phyloP scores from a whole-genome alignment of 768 basidiomycete species.

The Pleurotus giganteus region DNA sequence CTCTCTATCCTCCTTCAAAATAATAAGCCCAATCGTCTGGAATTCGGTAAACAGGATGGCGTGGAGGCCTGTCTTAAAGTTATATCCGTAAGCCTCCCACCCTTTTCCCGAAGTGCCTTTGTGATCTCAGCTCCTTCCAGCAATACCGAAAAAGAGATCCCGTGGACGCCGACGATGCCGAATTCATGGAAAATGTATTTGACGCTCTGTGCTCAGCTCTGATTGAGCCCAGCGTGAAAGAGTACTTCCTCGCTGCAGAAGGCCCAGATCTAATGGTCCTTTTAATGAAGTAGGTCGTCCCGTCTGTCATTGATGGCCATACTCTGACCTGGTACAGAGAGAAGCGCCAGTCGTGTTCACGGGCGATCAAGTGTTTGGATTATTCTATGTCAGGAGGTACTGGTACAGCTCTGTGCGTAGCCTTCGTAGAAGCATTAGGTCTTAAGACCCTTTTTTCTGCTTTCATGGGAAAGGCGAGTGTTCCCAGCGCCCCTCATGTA shows the following conservation, averaged over 20 bases:
- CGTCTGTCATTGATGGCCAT: background rate
- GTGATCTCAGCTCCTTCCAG: slow-evolving; percentile 35
- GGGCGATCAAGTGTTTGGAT: slow-evolving; percentile 89
- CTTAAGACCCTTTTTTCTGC: slow-evolving; percentile 88
- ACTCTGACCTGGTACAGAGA: slow-evolving; percentile 48
- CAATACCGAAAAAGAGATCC: slow-evolving; percentile 89
- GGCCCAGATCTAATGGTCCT: slow-evolving; percentile 97
- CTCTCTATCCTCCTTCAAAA: slow-evolving; percentile 88
- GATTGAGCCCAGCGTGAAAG: slow-evolving; percentile 75
- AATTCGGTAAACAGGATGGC: slow-evolving; percentile 71
- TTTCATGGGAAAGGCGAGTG: slow-evolving; percentile 88
- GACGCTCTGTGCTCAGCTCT: slow-evolving; percentile 86
- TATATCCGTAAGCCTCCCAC: slow-evolving; percentile 63
- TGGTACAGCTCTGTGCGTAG: slow-evolving; percentile 69
- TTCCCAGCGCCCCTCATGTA: slow-evolving; percentile 2
- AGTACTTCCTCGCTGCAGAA: slow-evolving; percentile 82
- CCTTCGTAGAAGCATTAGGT: slow-evolving; percentile 85
- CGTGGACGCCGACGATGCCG: slow-evolving; percentile 81
- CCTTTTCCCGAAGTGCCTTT: slow-evolving; percentile 3
- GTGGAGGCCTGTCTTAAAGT: slow-evolving; percentile 75
- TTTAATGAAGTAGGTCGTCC: slow-evolving; percentile 80
- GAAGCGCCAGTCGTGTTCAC: slow-evolving; percentile 74
- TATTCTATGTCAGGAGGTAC: slow-evolving; percentile 82
- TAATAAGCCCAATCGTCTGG: slow-evolving; percentile 63
- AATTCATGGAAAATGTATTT: slow-evolving; percentile 98